These are phyloP conservation scores for Areca catechu DNA, from an alignment of 176 grass and related monocot species.

Conservation along the genomic window DNA sequence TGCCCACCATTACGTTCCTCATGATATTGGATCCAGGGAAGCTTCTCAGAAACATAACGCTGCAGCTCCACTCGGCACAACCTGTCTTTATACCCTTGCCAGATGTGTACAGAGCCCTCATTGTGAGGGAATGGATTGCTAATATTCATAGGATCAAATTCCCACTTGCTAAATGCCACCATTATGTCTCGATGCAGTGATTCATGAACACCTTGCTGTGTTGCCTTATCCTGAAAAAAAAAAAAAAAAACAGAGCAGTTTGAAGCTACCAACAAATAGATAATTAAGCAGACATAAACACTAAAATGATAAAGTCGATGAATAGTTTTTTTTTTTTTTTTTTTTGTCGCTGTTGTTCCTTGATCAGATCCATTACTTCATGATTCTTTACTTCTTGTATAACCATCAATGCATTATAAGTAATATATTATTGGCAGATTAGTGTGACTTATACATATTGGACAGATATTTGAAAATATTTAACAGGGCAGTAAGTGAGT, in stretches of 20 bases:
- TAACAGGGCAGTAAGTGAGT: no score
- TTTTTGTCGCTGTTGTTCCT: no score
- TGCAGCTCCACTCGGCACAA: conserved; percentile 49
- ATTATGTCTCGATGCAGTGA: conserved; percentile 41
- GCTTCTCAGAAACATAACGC: conserved; percentile 36
- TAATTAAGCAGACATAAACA: neutral
- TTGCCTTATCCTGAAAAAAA: conserved; percentile 27
- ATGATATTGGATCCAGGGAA: conserved; percentile 59
- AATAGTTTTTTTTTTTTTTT: no score
- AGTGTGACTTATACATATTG: no score
- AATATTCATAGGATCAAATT: conserved; percentile 42
- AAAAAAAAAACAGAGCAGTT: neutral
- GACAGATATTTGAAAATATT: no score
- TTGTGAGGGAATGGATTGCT: conserved; percentile 49
- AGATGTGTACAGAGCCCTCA: conserved; percentile 53
- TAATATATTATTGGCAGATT: no score
- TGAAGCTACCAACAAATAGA: neutral
- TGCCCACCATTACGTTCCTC: conserved; percentile 45
- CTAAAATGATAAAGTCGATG: no score
- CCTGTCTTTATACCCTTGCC: conserved; percentile 41
- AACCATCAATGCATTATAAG: no score
- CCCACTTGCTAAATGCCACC: conserved; percentile 47
- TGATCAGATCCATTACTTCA: no score
- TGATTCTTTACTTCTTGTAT: no score
- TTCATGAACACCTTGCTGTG: conserved; percentile 40